phyloP scores from a whole-genome alignment of 1,284 basidiomycete genomes.

The Naganishia cerealis region DNA sequence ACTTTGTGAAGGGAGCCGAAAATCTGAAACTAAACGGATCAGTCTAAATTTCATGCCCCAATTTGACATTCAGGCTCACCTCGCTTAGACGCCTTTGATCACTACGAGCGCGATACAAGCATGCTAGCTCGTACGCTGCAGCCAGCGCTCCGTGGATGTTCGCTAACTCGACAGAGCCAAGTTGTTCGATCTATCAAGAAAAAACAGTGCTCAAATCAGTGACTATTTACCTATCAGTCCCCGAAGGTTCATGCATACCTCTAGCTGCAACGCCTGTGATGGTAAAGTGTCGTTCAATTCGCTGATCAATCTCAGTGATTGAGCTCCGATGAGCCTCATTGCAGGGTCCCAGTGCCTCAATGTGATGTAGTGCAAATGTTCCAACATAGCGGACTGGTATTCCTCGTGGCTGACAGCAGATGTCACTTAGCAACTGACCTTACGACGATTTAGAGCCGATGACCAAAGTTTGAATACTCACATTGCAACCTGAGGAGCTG shows the following conservation, averaged over 20 bases:
- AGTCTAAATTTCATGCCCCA: conserved; percentile 24
- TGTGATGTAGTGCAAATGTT: conserved; percentile 73
- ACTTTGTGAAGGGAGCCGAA: conserved; percentile 56
- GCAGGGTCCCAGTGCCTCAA: conserved; percentile 84
- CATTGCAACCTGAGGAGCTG: conserved; percentile 81
- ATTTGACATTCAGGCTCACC: conserved; percentile 48
- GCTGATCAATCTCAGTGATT: conserved; percentile 71
- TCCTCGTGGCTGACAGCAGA: conserved; percentile 56
- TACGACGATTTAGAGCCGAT: background rate
- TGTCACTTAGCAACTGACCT: background rate
- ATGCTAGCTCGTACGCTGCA: conserved; percentile 69
- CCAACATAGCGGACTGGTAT: conserved; percentile 70
- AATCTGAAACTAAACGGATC: conserved; percentile 37
- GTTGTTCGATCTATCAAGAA: conserved; percentile 58
- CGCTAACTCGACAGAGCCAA: conserved; percentile 67
- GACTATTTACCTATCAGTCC: background rate
- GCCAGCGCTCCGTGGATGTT: conserved; percentile 82
- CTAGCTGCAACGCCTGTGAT: conserved; percentile 42
- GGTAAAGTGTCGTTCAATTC: conserved; percentile 52
- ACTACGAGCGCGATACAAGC: conserved; percentile 56
- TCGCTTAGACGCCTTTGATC: conserved; percentile 46
- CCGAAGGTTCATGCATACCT: conserved; percentile 38
- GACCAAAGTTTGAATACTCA: conserved; percentile 55
- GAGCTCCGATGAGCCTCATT: conserved; percentile 78
- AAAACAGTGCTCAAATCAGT: background rate